These are phyloP conservation scores for Thalia dealbata DNA, from an alignment of 176 grass and related monocot genomes.

Conservation along the genomic window DNA sequence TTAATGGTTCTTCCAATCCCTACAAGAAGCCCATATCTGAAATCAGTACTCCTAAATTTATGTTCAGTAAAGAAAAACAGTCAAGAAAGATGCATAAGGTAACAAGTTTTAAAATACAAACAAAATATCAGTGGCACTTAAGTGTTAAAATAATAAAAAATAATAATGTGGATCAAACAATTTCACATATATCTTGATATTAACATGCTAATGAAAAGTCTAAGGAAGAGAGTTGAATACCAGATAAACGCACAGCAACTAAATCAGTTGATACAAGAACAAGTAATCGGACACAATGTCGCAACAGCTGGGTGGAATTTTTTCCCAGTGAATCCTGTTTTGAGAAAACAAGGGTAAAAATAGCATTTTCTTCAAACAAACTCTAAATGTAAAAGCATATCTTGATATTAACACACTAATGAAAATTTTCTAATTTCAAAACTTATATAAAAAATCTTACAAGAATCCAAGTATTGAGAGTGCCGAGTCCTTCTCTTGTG, in stretches of 20 bases:
- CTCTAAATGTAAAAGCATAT: not conserved
- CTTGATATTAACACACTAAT: not conserved
- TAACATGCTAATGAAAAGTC: too few species aligned
- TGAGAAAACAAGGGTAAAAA: slow-evolving; percentile 16
- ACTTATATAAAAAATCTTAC: slow-evolving; percentile 37
- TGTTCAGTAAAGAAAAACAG: not conserved
- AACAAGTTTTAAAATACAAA: not conserved
- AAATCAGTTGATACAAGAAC: slow-evolving; percentile 83
- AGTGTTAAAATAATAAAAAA: slow-evolving; percentile 9
- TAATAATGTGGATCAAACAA: not conserved
- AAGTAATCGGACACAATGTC: slow-evolving; percentile 89
- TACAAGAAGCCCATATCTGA: slow-evolving; percentile 5
- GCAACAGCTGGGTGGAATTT: slow-evolving; percentile 90
- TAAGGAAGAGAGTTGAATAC: slow-evolving; percentile 28
- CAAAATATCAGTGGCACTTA: not conserved
- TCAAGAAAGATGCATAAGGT: not conserved
- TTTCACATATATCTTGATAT: not conserved
- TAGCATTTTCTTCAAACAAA: not conserved
- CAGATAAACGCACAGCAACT: slow-evolving; percentile 81
- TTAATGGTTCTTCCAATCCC: slow-evolving; percentile 91
- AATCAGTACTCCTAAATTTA: not conserved
- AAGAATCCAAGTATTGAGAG: slow-evolving; percentile 90
- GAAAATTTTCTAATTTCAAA: slow-evolving; percentile 3
- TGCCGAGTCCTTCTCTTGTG: slow-evolving; percentile 75
- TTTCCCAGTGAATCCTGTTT: slow-evolving; percentile 86